phyloP scores from a whole-genome alignment of 1,284 basidiomycete species.

The Irpex sp. region DNA sequence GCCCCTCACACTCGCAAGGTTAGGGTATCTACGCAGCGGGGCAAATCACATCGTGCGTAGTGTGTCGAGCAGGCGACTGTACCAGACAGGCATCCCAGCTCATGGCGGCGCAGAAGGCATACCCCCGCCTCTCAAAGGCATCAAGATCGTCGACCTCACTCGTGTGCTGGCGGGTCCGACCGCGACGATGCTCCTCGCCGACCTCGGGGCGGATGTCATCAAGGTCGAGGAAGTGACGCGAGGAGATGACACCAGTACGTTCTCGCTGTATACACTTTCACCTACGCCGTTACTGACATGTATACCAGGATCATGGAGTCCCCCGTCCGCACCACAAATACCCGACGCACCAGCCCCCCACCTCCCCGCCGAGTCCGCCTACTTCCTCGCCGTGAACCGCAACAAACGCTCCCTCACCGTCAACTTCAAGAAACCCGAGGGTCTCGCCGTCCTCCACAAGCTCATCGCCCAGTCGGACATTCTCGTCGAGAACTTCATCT shows the following conservation, averaged over 20 bases:
- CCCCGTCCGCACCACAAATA: conserved; percentile 46
- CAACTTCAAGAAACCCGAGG: conserved; percentile 79
- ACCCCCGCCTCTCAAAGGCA: conserved; percentile 71
- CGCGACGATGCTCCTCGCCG: conserved; percentile 84
- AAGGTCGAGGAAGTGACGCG: conserved; percentile 78
- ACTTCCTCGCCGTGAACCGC: conserved; percentile 86
- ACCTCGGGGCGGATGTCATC: conserved; percentile 88
- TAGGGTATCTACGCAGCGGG: not conserved
- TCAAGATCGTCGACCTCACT: conserved; percentile 83
- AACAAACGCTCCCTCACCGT: conserved; percentile 87
- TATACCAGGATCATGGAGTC: conserved; percentile 80
- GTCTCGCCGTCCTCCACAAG: conserved; percentile 72
- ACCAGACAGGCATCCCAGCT: conserved; percentile 4
- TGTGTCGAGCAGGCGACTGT: not conserved
- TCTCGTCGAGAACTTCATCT: conserved; percentile 83
- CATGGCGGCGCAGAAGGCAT: conserved; percentile 37
- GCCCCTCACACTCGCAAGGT: not conserved
- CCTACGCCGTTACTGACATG: no score
- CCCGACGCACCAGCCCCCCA: conserved; percentile 37
- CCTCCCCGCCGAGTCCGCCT: conserved; percentile 87
- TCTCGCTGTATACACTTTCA: no score
- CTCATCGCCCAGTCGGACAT: conserved; percentile 79
- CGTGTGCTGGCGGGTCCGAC: conserved; percentile 88
- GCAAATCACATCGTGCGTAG: not conserved
- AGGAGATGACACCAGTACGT: conserved; percentile 93